Evolutionary conservation across 1,284 basidiomycete genomes (phyloP).

Genomic region (Heterobasidion occidentale): DNA sequence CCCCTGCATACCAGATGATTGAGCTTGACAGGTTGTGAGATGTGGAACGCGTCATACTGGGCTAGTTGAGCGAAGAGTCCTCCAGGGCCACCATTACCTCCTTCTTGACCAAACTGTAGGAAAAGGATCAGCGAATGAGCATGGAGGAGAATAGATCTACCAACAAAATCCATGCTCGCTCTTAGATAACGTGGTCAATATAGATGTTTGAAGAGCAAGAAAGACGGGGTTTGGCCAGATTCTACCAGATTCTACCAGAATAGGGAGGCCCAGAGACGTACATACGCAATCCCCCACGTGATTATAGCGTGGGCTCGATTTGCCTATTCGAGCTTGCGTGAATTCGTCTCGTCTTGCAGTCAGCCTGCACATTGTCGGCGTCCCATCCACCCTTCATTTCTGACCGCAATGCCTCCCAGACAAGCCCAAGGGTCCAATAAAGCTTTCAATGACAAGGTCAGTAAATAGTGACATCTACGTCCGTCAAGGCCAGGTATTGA

Average conservation of each 20-base stretch:
- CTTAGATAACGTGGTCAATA: no score
- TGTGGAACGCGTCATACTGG: slow-evolving; percentile 31
- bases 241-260: no score
- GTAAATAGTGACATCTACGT: background rate
- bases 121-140: background rate
- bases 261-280: background rate
- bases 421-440: slow-evolving; percentile 43
- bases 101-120: slow-evolving; percentile 40
- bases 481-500: background rate
- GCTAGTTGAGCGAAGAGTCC: slow-evolving; percentile 56
- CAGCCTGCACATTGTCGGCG: background rate
- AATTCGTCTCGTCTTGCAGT: background rate
- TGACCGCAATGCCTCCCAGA: no score
- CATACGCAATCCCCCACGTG: slow-evolving; percentile 8
- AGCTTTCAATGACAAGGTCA: slow-evolving; percentile 78
- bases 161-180: slow-evolving; percentile 52
- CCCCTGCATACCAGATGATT: slow-evolving; percentile 29
- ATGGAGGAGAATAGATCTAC: slow-evolving; percentile 13
- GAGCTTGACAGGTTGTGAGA: background rate
- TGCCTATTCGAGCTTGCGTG: background rate
- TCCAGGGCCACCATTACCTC: slow-evolving; percentile 38
- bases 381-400: background rate
- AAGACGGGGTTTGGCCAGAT: background rate
- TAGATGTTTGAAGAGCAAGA: background rate
- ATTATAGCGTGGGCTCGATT: background rate